Evolutionary conservation across 208 protist genomes (phyloP).

Genomic region (Trypanosoma cruzi): DNA sequence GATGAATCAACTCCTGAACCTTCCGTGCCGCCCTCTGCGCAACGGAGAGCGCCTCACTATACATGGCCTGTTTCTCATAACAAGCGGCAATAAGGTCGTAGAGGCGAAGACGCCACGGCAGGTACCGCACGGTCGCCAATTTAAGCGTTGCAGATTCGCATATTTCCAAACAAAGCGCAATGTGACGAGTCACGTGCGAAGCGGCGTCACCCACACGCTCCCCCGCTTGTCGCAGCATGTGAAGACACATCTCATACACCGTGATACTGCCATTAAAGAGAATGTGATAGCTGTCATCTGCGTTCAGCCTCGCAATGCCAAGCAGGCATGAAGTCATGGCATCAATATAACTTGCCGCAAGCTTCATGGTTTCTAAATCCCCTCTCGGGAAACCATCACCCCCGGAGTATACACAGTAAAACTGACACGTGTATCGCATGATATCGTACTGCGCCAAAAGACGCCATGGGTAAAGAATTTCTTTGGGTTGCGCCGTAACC

Average conservation of each 20-base stretch:
- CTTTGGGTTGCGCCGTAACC: background rate
- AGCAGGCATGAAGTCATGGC: constrained; percentile 32
- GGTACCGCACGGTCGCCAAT: constrained; percentile 66
- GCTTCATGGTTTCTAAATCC: constrained; percentile 26
- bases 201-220: background rate
- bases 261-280: constrained; percentile 56
- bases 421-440: constrained; percentile 36
- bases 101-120: constrained; percentile 74
- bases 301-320: constrained; percentile 23
- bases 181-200: background rate
- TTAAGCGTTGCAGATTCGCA: constrained; percentile 38
- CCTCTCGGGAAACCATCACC: no score
- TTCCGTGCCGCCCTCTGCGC: constrained; percentile 47
- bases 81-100: constrained; percentile 59
- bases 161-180: constrained; percentile 28
- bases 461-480: constrained; percentile 56
- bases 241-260: constrained; percentile 71
- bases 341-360: constrained; percentile 29
- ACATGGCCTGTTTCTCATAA: constrained; percentile 47
- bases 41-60: constrained; percentile 43
- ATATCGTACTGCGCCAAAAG: constrained; percentile 56
- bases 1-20: constrained; percentile 58
- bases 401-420: constrained; percentile 38
- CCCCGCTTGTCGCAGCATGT: constrained; percentile 36
- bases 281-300: constrained; percentile 49